phyloP scores from a whole-genome alignment of 768 basidiomycete genomes.

The Dentipellis sp. region DNA sequence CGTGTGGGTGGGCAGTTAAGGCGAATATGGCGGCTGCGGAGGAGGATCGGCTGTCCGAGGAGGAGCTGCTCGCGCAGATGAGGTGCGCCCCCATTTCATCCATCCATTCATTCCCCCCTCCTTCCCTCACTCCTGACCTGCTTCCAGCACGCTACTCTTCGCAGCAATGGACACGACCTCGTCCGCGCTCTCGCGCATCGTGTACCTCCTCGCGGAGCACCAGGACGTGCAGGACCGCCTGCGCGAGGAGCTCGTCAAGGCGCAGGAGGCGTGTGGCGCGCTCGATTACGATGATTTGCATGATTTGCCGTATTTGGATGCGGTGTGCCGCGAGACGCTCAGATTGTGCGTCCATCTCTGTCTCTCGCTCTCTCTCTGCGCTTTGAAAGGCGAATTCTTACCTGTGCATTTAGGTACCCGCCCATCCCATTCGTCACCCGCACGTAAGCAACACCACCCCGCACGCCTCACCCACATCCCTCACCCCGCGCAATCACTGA shows the following conservation, averaged over 20 bases:
- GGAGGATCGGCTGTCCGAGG: constrained; percentile 6
- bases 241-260: constrained; percentile 6
- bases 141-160: background rate
- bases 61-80: background rate
- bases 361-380: too few relatives aligned
- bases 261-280: constrained; percentile 24
- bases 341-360: too few relatives aligned
- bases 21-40: constrained; percentile 1
- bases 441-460: too few relatives aligned
- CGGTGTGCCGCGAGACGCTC: constrained; percentile 32
- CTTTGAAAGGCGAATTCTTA: too few relatives aligned
- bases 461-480: too few relatives aligned
- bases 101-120: too few relatives aligned
- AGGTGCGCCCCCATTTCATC: background rate
- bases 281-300: constrained; percentile 29
- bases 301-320: constrained; percentile 36
- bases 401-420: too few relatives aligned
- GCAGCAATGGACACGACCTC: constrained; percentile 16
- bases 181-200: constrained; percentile 23
- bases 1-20: background rate
- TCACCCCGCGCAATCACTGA: too few relatives aligned
- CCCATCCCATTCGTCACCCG: too few relatives aligned
- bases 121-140: too few relatives aligned
- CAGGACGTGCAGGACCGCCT: constrained; percentile 24
- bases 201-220: constrained; percentile 23